Conservation (phyloP, 345 rosid genomes). For the Camelina neglecta region DNA sequence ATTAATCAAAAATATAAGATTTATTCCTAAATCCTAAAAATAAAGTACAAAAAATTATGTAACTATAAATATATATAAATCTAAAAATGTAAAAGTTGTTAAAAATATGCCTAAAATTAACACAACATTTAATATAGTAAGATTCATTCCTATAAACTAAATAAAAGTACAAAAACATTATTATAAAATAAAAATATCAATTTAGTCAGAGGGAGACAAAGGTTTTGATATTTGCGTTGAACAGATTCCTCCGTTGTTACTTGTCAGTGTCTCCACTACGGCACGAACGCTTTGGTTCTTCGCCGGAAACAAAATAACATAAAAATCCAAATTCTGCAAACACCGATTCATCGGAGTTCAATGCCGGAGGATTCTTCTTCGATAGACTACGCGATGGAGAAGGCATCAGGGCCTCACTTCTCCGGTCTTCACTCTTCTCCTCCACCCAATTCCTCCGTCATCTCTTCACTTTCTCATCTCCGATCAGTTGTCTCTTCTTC, state of each 20-base stretch:
- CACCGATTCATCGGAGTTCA: conserved; percentile 25
- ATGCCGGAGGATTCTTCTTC: conserved; percentile 62
- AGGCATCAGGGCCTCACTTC: conserved; percentile 96
- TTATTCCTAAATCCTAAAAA: too few relatives aligned
- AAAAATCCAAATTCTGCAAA: conserved; percentile 44
- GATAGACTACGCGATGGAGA: conserved; percentile 89
- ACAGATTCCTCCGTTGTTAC: conserved; percentile 1
- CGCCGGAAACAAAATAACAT: not conserved
- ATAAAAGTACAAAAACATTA: too few relatives aligned
- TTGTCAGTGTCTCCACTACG: not conserved
- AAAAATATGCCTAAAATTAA: too few relatives aligned
- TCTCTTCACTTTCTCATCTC: conserved; percentile 51
- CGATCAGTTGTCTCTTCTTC: conserved; percentile 34
- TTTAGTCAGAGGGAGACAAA: too few relatives aligned
- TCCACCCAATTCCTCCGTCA: conserved; percentile 48
- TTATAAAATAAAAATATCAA: too few relatives aligned
- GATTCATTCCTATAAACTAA: too few relatives aligned
- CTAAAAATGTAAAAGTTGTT: too few relatives aligned
- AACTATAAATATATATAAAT: too few relatives aligned
- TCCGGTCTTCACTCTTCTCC: conserved; percentile 80
- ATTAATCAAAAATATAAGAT: too few relatives aligned
- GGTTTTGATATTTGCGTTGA: not conserved
- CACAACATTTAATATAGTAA: too few relatives aligned
- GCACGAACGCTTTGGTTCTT: not conserved
- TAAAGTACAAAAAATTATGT: too few relatives aligned